Evolutionary conservation across 176 grass and related monocot genomes (phyloP).

Genomic region (Puya raimondii): DNA sequence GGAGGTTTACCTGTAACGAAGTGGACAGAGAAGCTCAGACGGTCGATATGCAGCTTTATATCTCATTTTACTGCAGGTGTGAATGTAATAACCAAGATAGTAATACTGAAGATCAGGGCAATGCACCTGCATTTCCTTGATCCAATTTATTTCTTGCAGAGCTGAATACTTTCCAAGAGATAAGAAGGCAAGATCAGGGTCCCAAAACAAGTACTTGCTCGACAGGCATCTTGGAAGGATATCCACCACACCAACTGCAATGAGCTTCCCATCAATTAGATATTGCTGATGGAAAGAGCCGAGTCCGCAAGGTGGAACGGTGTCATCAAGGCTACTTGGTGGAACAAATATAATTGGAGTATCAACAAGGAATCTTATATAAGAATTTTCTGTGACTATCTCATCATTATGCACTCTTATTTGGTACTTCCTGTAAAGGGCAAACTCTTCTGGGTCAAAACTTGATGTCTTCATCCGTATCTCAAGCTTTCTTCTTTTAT

Average conservation of each 20-base stretch:
- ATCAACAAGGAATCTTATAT: constrained; percentile 75
- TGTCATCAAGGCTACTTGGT: constrained; percentile 42
- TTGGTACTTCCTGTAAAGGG: constrained; percentile 78
- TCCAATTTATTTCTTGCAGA: constrained; percentile 81
- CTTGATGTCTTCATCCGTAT: constrained; percentile 58
- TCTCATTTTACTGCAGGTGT: constrained; percentile 97
- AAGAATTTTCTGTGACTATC: constrained; percentile 60
- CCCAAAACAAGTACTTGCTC: constrained; percentile 99
- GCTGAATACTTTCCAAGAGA: constrained; percentile 94
- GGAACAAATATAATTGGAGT: constrained; percentile 67
- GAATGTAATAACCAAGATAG: constrained; percentile 97
- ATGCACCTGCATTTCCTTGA: constrained; percentile 49
- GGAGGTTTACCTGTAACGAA: constrained; percentile 65
- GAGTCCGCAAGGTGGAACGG: constrained; percentile 61
- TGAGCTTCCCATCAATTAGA: constrained; percentile 86
- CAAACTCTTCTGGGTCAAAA: constrained; percentile 87
- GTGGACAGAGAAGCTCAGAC: constrained; percentile 89
- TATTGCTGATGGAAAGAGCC: constrained; percentile 99
- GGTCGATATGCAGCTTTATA: constrained; percentile 94
- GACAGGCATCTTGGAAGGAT: constrained; percentile 91
- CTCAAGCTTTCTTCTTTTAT: constrained; percentile 68
- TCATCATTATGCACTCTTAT: constrained; percentile 80
- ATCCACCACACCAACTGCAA: constrained; percentile 95
- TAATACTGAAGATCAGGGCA: constrained; percentile 79
- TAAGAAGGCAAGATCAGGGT: constrained; percentile 87